Conservation (phyloP, 2,329 filamentous ascomycete genomes). For the Venturia oleaginea region DNA sequence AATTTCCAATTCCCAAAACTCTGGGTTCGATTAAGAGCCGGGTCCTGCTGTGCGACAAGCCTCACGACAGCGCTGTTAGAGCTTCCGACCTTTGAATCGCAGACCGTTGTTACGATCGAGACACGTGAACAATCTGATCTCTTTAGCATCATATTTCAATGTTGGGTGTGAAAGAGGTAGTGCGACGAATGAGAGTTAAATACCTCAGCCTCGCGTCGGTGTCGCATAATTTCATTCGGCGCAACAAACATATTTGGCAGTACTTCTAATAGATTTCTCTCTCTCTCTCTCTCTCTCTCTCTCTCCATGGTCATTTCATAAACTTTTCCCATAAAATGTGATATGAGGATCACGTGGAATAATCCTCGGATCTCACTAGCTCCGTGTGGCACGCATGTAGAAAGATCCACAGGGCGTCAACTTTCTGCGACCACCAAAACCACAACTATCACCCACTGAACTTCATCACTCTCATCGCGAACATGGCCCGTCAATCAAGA, state of each 20-base stretch:
- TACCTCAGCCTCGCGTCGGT: background rate
- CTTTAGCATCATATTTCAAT: background rate
- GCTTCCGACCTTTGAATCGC: background rate
- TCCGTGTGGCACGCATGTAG: background rate
- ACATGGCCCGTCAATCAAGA: constrained; percentile 42
- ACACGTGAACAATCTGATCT: background rate
- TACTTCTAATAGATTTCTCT: background rate
- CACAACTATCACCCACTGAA: background rate
- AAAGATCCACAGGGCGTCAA: background rate
- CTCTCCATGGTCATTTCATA: background rate
- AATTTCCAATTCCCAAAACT: background rate
- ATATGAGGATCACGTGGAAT: background rate
- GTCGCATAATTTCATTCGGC: background rate
- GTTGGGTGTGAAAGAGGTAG: background rate
- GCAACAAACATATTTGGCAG: background rate
- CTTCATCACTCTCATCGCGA: constrained; percentile 16
- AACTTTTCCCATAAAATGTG: background rate
- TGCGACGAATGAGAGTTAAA: background rate
- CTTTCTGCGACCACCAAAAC: background rate
- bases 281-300: background rate
- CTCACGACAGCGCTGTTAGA: background rate
- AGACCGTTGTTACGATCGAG: background rate
- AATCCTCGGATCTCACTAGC: background rate
- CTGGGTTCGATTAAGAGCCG: background rate
- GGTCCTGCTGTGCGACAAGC: background rate